These are phyloP conservation scores for Knoxia roxburghii DNA, from an alignment of 257 asterid genomes.

Conservation along the genomic window DNA sequence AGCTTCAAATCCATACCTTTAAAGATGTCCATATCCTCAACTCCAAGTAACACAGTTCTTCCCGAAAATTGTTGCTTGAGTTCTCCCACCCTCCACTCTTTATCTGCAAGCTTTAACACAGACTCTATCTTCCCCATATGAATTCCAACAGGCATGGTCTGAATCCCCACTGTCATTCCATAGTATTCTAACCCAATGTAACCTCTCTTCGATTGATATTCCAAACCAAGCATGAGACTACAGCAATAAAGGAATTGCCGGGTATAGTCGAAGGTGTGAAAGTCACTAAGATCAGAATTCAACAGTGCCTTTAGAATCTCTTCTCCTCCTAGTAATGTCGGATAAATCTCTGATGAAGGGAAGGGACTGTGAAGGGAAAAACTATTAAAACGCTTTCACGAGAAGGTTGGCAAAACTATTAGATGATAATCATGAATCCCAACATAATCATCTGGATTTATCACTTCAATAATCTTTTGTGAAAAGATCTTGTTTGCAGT, in stretches of 20 bases:
- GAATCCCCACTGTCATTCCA: conserved; percentile 47
- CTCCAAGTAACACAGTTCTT: conserved; percentile 41
- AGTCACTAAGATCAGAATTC: conserved; percentile 45
- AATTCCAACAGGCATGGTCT: conserved; percentile 52
- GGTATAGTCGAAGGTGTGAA: conserved; percentile 48
- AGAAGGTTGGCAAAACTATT: conserved; percentile 48
- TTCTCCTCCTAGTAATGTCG: conserved; percentile 43
- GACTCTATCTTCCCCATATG: conserved; percentile 43
- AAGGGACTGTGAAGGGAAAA: conserved; percentile 50
- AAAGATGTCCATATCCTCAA: conserved; percentile 47
- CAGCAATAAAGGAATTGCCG: conserved; percentile 51
- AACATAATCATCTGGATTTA: conserved; percentile 49
- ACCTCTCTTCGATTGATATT: conserved; percentile 48
- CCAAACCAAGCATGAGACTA: conserved; percentile 45
- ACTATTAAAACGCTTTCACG: conserved; percentile 43
- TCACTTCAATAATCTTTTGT: conserved; percentile 49
- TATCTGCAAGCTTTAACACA: conserved; percentile 37
- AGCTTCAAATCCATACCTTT: conserved; percentile 48
- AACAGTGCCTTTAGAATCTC: conserved; percentile 43
- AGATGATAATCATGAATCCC: conserved; percentile 56
- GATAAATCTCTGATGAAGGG: conserved; percentile 49
- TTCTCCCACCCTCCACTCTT: conserved; percentile 34
- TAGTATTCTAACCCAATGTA: conserved; percentile 47
- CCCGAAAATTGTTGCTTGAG: conserved; percentile 44
- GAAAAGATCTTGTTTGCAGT: conserved; percentile 49